These are phyloP conservation scores for Claviceps capensis DNA, from an alignment of 2,329 filamentous ascomycete species.

Conservation along the genomic window DNA sequence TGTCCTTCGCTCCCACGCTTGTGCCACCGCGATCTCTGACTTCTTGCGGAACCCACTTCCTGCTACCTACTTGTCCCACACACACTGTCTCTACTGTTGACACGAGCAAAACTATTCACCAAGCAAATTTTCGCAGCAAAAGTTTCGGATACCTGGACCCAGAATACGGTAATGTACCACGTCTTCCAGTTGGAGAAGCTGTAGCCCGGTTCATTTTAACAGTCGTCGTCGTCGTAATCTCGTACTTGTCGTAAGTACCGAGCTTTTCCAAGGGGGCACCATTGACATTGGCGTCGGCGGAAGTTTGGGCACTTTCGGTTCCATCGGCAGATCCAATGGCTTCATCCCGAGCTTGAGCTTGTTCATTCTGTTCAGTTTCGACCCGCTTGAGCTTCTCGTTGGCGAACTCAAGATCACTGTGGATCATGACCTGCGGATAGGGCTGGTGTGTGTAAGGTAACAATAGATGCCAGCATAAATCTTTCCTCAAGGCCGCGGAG, in stretches of 20 bases:
- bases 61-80: too few species aligned
- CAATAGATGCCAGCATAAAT: too few species aligned
- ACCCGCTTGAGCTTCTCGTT: slow-evolving; percentile 23
- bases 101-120: too few species aligned
- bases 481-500: slow-evolving; percentile 8
- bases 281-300: slow-evolving; percentile 19
- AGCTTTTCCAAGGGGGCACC: slow-evolving; percentile 19
- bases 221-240: slow-evolving; percentile 39
- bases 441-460: too few species aligned
- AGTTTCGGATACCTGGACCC: slow-evolving; percentile 65
- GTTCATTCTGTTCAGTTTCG: slow-evolving; percentile 3
- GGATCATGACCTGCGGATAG: slow-evolving; percentile 19
- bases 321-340: slow-evolving; percentile 1
- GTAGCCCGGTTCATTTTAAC: slow-evolving; percentile 52
- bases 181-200: slow-evolving; percentile 48
- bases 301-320: slow-evolving; percentile 6
- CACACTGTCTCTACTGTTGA: too few species aligned
- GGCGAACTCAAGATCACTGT: slow-evolving; percentile 20
- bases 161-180: slow-evolving; percentile 60
- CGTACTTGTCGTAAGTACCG: slow-evolving; percentile 26
- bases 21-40: too few species aligned
- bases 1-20: too few species aligned
- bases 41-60: too few species aligned
- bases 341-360: not conserved
- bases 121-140: slow-evolving; percentile 43